phyloP scores from a whole-genome alignment of 495 filamentous ascomycete species.

The Daldinia caldariorum region DNA sequence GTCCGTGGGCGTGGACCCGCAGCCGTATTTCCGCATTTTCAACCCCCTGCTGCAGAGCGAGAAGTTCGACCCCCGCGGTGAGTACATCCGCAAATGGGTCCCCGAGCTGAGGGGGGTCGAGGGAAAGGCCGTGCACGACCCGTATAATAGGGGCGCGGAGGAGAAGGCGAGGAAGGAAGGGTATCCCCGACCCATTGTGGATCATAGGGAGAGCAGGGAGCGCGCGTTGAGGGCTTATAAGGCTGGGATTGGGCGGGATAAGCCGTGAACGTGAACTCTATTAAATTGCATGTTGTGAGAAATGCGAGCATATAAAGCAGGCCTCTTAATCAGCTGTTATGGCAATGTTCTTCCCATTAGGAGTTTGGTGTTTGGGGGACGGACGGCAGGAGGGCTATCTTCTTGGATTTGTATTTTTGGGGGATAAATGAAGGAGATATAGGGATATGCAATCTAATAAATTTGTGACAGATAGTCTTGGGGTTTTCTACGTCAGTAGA shows the following conservation, averaged over 20 bases:
- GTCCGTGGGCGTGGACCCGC: conserved; percentile 85
- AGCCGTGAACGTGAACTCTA: conserved; percentile 14
- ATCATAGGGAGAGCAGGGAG: conserved; percentile 74
- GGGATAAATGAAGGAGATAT: not conserved
- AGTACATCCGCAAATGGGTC: conserved; percentile 78
- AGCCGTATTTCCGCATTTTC: conserved; percentile 93
- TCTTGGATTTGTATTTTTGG: not conserved
- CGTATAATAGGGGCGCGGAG: conserved; percentile 72
- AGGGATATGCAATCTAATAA: no score
- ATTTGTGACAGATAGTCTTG: not conserved
- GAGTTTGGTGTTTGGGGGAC: not conserved
- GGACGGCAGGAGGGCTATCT: not conserved
- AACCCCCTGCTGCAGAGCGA: conserved; percentile 88
- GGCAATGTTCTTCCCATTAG: not conserved
- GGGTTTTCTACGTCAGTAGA: not conserved
- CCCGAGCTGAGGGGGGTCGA: conserved; percentile 69
- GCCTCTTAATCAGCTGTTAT: no score
- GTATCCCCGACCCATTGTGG: conserved; percentile 79
- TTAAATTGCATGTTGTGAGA: no score
- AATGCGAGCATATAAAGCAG: no score
- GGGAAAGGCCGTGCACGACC: conserved; percentile 78
- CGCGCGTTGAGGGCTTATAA: conserved; percentile 79
- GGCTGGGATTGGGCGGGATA: conserved; percentile 60
- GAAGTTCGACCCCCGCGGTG: conserved; percentile 76
- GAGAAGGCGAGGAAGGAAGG: conserved; percentile 67